Conservation (phyloP, 768 basidiomycete genomes). For the Termitomyces bulborhizus region DNA sequence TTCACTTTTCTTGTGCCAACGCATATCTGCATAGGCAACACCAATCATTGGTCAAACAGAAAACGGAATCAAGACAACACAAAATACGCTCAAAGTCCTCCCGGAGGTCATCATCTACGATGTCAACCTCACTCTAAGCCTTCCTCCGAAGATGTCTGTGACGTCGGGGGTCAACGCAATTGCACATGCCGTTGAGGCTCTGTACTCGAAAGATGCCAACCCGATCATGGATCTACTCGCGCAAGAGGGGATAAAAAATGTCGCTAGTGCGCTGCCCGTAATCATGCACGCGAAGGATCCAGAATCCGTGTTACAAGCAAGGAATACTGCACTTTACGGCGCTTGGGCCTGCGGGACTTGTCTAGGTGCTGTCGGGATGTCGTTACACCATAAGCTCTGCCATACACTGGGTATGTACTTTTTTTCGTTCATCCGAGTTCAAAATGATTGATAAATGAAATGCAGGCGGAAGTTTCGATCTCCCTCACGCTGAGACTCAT, state of each 20-base stretch:
- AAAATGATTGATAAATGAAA: background rate
- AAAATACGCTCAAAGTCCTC: conserved; percentile 28
- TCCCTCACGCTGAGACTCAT: conserved; percentile 36
- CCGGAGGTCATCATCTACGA: conserved; percentile 37
- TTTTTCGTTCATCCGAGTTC: conserved; percentile 13
- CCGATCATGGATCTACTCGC: conserved; percentile 30
- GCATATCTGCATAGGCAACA: conserved; percentile 18
- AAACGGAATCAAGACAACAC: conserved; percentile 32
- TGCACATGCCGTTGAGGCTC: conserved; percentile 34
- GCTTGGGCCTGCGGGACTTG: conserved; percentile 32
- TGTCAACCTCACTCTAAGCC: conserved; percentile 28
- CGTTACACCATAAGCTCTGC: conserved; percentile 35
- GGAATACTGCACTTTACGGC: conserved; percentile 29
- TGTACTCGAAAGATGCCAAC: conserved; percentile 31
- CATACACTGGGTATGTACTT: conserved; percentile 26
- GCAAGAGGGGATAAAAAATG: conserved; percentile 26
- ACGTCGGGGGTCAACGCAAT: conserved; percentile 36
- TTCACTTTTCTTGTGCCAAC: background rate
- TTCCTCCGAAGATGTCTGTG: conserved; percentile 26
- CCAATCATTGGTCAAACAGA: conserved; percentile 35
- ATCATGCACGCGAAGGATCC: conserved; percentile 18
- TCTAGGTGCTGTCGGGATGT: conserved; percentile 29
- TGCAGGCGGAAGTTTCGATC: conserved; percentile 30
- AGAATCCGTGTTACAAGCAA: conserved; percentile 19
- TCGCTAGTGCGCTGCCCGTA: conserved; percentile 25